Evolutionary conservation across 768 basidiomycete genomes (phyloP).

Genomic region (Cyclocybe cylindracea): DNA sequence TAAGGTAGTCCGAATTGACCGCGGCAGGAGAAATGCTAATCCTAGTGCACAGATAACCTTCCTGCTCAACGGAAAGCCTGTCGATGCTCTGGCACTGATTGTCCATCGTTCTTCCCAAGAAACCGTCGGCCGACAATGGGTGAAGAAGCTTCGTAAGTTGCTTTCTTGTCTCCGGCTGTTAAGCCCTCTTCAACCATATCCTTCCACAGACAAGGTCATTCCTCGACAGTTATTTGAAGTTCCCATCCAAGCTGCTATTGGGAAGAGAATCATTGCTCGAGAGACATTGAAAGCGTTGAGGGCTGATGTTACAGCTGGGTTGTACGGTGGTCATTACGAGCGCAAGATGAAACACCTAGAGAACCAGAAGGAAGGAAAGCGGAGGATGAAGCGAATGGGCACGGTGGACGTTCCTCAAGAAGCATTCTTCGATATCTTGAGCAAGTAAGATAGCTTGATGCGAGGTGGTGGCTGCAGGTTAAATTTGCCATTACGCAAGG

Average conservation of each 20-base stretch:
- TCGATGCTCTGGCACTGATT: slow-evolving; percentile 92
- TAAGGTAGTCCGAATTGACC: slow-evolving; percentile 55
- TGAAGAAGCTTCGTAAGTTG: slow-evolving; percentile 83
- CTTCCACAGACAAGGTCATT: slow-evolving; percentile 76
- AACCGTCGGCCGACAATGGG: slow-evolving; percentile 78
- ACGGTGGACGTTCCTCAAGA: slow-evolving; percentile 91
- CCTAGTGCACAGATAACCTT: slow-evolving; percentile 72
- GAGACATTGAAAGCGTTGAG: slow-evolving; percentile 86
- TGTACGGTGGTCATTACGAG: slow-evolving; percentile 95
- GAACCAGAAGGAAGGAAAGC: slow-evolving; percentile 93
- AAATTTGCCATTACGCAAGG: slow-evolving; percentile 14
- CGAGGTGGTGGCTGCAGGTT: slow-evolving; percentile 1
- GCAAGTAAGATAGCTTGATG: slow-evolving; percentile 35
- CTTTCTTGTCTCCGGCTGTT: not conserved
- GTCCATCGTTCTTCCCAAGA: slow-evolving; percentile 83
- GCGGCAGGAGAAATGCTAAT: not conserved
- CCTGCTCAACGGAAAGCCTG: slow-evolving; percentile 82
- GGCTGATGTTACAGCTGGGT: slow-evolving; percentile 90
- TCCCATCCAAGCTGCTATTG: slow-evolving; percentile 92
- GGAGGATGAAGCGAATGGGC: slow-evolving; percentile 85
- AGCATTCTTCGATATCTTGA: slow-evolving; percentile 91
- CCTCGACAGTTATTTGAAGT: slow-evolving; percentile 93
- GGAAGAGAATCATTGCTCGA: slow-evolving; percentile 84
- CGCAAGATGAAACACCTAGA: slow-evolving; percentile 88
- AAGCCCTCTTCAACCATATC: not conserved